Percentiles rank a stretch among this genome's conserved stretches.
phyloP scores from a whole-genome alignment of 2,329 filamentous ascomycete species.

The Scedosporium apiospermum region DNA sequence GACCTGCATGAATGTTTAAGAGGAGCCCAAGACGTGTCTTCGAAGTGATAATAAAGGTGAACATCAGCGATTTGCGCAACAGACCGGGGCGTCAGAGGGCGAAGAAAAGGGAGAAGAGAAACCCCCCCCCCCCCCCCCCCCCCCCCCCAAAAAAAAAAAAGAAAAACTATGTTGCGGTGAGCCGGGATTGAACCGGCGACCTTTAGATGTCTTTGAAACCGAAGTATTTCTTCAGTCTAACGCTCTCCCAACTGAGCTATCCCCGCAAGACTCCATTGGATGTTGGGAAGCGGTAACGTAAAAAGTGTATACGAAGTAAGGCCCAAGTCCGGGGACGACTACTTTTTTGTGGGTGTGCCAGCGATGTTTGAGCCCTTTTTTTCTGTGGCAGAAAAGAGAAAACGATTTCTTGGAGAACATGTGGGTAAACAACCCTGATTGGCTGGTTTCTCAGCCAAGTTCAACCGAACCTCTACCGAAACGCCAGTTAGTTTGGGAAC shows the following conservation, averaged over 20 bases:
- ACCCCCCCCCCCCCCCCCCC: no score
- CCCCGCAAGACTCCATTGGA: background rate
- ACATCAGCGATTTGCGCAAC: background rate
- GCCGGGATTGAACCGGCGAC: constrained; percentile 1
- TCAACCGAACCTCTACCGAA: no score
- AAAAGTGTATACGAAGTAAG: background rate
- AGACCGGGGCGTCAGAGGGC: background rate
- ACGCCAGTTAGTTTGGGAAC: no score
- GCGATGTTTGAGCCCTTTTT: background rate
- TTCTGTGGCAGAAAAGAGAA: no score
- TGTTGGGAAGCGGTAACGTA: background rate
- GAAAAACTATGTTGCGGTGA: background rate
- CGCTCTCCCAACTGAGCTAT: constrained; percentile 2
- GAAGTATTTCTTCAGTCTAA: background rate
- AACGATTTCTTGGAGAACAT: no score
- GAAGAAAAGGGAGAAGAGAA: constrained; percentile 8
- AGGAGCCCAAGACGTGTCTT: no score
- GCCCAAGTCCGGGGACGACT: background rate
- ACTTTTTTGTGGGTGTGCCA: background rate
- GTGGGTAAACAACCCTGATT: no score
- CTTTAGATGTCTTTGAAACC: background rate
- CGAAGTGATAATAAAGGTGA: background rate
- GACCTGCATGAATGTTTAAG: no score
- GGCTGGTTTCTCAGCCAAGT: no score
- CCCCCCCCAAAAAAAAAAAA: background rate